phyloP scores from a whole-genome alignment of 441 rosid species.

The Jatropha podagrica region DNA sequence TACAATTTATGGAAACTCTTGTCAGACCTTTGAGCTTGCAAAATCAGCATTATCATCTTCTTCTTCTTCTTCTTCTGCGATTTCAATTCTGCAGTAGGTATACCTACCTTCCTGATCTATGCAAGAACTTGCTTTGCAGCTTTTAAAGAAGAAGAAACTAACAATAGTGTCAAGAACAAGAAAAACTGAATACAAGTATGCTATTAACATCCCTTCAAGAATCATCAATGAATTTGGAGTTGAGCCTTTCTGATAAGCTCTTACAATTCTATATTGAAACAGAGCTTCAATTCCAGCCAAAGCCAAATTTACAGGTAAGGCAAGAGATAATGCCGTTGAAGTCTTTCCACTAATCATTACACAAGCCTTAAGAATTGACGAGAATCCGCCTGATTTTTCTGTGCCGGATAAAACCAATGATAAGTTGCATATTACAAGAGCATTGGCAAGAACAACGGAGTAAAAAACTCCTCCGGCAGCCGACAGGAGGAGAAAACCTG shows the following conservation, averaged over 20 bases:
- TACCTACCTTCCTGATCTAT: constrained; percentile 31
- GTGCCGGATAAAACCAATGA: constrained; percentile 62
- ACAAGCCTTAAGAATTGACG: constrained; percentile 58
- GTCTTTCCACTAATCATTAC: constrained; percentile 54
- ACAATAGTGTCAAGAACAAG: constrained; percentile 65
- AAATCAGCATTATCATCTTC: constrained; percentile 19
- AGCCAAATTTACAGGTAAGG: constrained; percentile 49
- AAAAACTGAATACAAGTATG: constrained; percentile 63
- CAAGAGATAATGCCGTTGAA: constrained; percentile 59
- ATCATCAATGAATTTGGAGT: constrained; percentile 27
- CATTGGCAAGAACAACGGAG: constrained; percentile 62
- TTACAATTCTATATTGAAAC: constrained; percentile 56
- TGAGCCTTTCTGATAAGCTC: constrained; percentile 27
- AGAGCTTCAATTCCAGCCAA: constrained; percentile 66
- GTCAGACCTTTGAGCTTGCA: constrained; percentile 29
- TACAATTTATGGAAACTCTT: constrained; percentile 26
- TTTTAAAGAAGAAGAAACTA: constrained; percentile 48
- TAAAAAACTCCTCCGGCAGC: constrained; percentile 59
- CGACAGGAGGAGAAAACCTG: constrained; percentile 38
- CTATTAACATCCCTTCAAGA: constrained; percentile 55
- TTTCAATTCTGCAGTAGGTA: constrained; percentile 34
- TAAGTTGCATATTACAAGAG: constrained; percentile 59
- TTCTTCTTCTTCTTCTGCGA: constrained; percentile 15
- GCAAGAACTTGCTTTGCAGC: constrained; percentile 37
- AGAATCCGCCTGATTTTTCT: constrained; percentile 47